Evolutionary conservation across 371 early-diverging fungal species (phyloP), one percentile per base, ranked within the genome.

Genomic region (Syncephalis plumigaleata): DNA sequence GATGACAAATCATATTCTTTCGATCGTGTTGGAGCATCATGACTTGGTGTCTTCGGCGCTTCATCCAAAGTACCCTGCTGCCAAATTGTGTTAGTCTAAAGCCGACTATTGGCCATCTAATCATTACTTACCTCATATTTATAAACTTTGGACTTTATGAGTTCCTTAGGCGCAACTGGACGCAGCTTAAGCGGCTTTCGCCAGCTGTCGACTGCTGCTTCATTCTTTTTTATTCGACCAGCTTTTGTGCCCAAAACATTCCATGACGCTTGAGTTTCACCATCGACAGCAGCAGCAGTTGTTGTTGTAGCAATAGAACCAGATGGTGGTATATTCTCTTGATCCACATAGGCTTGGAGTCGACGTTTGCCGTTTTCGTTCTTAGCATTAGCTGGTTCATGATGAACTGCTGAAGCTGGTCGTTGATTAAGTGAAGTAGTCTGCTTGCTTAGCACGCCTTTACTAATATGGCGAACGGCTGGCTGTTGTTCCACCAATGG

Each of bases 161-260:
- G n/a, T n/a, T n/a, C n/a, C n/a, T n/a, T n/a, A n/a, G n/a, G n/a
- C n/a, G n/a, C n/a, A n/a, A n/a, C n/a, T n/a, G n/a, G n/a, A n/a
- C n/a, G n/a, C n/a, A n/a, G n/a, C n/a, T n/a, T n/a, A n/a, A 51
- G 52, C 0, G 68, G 51, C 9, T 44, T 67, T 36, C 56, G 59
- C 70, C 70, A 68, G 40, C 52, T 36, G 5, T 43, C 37, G 0
- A 64, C 58, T 26, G 60, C 67, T 9, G 24, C 49, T 27, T 60
- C 25, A 45, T 68, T 70, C 47, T 68, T 70, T 53, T 68, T 70
- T 20, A 55, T 42, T 9, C 70, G 49, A 4, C 50, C 39, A 27
- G 55, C 58, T 18, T 65, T 55, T 1, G 68, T 52, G 11, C 68
- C 68, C 8, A 65, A 49, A 27, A 67, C 67, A 11, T 21, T 48